phyloP scores from a whole-genome alignment of 106 monocot species.

The Iris macrosiphon region DNA sequence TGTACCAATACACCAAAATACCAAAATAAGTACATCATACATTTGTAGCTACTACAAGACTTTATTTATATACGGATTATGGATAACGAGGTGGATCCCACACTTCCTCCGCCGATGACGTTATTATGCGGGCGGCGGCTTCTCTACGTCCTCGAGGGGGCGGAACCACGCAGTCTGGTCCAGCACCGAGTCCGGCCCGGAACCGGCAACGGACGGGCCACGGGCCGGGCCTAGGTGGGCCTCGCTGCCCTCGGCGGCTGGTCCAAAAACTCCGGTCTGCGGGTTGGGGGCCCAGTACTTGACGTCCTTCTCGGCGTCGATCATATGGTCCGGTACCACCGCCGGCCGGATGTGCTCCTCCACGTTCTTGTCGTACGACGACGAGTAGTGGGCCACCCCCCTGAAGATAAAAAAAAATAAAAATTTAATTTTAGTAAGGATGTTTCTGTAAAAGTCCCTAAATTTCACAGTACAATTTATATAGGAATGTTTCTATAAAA shows the following conservation, averaged over 20 bases:
- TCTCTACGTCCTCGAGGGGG: constrained; percentile 2
- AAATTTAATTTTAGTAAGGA: not conserved
- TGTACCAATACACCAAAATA: too few relatives aligned
- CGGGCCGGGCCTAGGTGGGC: constrained; percentile 1
- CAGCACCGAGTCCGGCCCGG: too few relatives aligned
- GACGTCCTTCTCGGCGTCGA: constrained; percentile 15
- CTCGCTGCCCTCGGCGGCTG: constrained; percentile 8
- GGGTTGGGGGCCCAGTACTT: constrained; percentile 53
- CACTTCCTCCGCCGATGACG: too few relatives aligned
- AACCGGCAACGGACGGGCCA: not conserved
- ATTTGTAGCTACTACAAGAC: too few relatives aligned
- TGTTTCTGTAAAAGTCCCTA: too few relatives aligned
- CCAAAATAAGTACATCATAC: too few relatives aligned
- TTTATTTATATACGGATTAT: too few relatives aligned
- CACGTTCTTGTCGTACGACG: constrained; percentile 38
- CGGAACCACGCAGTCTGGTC: constrained; percentile 6
- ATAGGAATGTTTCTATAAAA: not conserved
- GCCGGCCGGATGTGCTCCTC: constrained; percentile 29
- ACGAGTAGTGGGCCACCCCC: constrained; percentile 5
- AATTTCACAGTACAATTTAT: not conserved
- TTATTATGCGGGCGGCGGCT: too few relatives aligned
- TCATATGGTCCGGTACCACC: constrained; percentile 39
- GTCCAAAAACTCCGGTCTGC: constrained; percentile 46
- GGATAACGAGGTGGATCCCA: too few relatives aligned
- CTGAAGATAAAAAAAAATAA: not conserved